Base-by-base conservation (phyloP, 257 asterid genomes). In the Cynanchum wilfordii region DNA sequence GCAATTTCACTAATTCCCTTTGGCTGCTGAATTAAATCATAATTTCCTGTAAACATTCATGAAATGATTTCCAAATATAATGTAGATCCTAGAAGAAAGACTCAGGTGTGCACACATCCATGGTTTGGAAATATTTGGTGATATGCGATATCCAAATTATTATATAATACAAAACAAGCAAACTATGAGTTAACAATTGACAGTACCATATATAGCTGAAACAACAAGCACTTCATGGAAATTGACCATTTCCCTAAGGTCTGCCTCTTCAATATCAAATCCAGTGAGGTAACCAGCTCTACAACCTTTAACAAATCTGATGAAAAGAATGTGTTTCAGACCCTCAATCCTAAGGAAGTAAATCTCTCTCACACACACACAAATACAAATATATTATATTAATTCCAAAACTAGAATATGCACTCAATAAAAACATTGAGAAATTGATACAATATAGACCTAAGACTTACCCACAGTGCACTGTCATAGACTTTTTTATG, bases 121-220 rank as follows among this genome's bases (percentile, higher is more conserved):
- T 45, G 59, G 10, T 42, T 10, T 0, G 3, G 24, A 27, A 62
- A 49, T 16, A 44, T 15, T 20, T 8, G 44, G 56, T 42, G 13
- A 22, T 12, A 51, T 9, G 1, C n/a, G 5, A 8, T 44, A 33
- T 62, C 27, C 52, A 62, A 66, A 27, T 11, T 8, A 44, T 29
- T 8, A 63, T 42, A 70, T 54, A 29, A 25, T 45, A 24, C 16
- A 62, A n/a, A 57, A 67, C 22, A 22, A 63, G 24, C 63, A 22
- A 63, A 83, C 73, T 54, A 71, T 10, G 59, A 82, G 73, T 71
- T 71, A 55, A 82, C 77, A 55, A 45, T 74, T 71, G 66, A 76
- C 78, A 55, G 57, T 94, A 92, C 99, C 99, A 83, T 92, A 95
- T 88, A 95, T 86, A 75, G 99, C 99, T 51, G 99, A 95, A 79